Evolutionary conservation across 2,329 filamentous ascomycete genomes (phyloP), one percentile per base, ranked within the genome.

Genomic region (Ambrosiella cleistominuta): DNA sequence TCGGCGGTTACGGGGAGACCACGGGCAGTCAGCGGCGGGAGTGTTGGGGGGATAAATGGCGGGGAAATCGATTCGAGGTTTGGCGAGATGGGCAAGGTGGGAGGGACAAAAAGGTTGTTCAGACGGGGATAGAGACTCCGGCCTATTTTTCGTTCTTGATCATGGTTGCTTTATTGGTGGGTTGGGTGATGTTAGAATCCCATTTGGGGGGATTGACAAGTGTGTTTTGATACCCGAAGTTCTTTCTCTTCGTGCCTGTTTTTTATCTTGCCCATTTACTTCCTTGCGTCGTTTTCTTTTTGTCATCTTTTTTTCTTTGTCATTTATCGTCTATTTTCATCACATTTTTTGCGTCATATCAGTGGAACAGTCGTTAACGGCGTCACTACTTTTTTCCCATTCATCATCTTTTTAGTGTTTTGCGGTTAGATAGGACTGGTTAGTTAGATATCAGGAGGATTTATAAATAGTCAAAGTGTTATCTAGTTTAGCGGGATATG

Each of bases 41-140:
- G 27, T 47, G 7, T 47, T 37, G 5, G 39, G 50, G 1, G 39
- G 47, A 8, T 51, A 49, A 8, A 50, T 51, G 6, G 39, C 19
- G 19, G 38, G 47, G 8, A 47, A 5, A 39, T 56, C 39, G 45
- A 53, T 11, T 56, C 56, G 64, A 70, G 74, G 51, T 86, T 88
- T 68, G 83, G 82, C 17, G 83, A 88, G 62, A 70, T 89, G 63
- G 83, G 84, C 50, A 86, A 79, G 66, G 81, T 83, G 4, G 85
- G 86, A 1, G 79, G 78, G 7, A 89, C 86, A 13, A 85, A 85
- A 71, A 77, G 86, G 63, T 67, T 90, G 55, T 87, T 86, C 65
- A 75, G 81, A 65, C 75, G 75, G 68, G 67, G 62, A 19, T 60
- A 60, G 59, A 45, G 42, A 49, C 56, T 27, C 27, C 54, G 15